These are phyloP conservation scores for Pseudonectria foliicola DNA, from an alignment of 2,329 filamentous ascomycete species.

Conservation along the genomic window DNA sequence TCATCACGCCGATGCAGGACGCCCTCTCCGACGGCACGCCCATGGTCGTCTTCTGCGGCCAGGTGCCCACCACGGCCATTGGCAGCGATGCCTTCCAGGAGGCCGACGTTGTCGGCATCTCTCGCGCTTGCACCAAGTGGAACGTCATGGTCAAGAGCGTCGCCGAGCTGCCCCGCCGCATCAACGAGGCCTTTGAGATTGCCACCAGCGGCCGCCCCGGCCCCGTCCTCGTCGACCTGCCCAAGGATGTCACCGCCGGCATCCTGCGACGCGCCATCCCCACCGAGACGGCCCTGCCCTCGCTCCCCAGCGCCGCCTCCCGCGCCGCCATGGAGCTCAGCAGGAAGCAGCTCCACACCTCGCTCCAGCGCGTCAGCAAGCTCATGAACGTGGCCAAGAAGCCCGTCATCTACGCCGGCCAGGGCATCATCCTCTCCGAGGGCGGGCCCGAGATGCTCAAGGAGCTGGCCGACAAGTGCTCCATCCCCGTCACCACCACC, in stretches of 20 bases:
- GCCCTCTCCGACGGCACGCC: conserved; percentile 92
- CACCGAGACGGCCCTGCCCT: conserved; percentile 62
- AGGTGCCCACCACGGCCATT: conserved; percentile 84
- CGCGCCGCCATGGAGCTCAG: conserved; percentile 69
- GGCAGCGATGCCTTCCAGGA: conserved; percentile 97
- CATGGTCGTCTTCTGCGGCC: conserved; percentile 90
- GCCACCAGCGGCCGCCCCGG: conserved; percentile 90
- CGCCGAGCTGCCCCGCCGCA: conserved; percentile 83
- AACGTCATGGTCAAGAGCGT: conserved; percentile 98
- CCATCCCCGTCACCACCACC: conserved; percentile 92
- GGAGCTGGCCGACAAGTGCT: conserved; percentile 81
- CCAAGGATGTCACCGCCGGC: conserved; percentile 90
- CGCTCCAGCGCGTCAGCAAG: conserved; percentile 69
- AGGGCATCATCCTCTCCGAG: conserved; percentile 74
- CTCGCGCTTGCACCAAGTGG: conserved; percentile 94
- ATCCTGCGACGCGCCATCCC: conserved; percentile 81
- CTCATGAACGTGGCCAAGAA: conserved; percentile 87
- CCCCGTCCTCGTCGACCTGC: conserved; percentile 89
- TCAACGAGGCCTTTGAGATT: conserved; percentile 98
- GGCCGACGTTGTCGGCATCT: conserved; percentile 90
- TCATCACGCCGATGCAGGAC: conserved; percentile 94
- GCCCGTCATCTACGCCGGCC: conserved; percentile 90
- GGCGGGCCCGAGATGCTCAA: conserved; percentile 74
- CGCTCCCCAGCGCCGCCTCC: conserved; percentile 79
- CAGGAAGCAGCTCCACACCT: conserved; percentile 63